phyloP scores from a whole-genome alignment of 176 grass and related monocot species.

The Rhynchospora pubera region DNA sequence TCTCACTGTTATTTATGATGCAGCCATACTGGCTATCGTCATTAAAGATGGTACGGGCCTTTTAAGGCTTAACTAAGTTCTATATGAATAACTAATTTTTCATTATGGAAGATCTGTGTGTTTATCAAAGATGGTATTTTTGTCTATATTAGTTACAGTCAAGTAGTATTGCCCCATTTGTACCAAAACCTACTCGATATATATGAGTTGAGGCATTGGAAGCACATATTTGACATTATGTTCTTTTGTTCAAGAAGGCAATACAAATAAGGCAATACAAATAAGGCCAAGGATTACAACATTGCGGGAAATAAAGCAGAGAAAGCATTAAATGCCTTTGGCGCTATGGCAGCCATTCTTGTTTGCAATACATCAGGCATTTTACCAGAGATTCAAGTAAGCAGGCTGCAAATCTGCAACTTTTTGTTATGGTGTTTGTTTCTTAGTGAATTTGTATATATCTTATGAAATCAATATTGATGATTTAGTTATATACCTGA shows the following conservation, averaged over 20 bases:
- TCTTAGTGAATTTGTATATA: not conserved
- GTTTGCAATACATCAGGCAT: constrained; percentile 86
- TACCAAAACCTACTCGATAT: not conserved
- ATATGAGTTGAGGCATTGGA: not conserved
- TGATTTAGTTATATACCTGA: not conserved
- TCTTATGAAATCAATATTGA: not conserved
- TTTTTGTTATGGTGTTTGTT: not conserved
- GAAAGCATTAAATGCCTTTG: constrained; percentile 61
- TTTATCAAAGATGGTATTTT: not conserved
- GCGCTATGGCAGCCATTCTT: constrained; percentile 66
- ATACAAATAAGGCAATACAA: no score
- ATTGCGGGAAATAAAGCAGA: constrained; percentile 36
- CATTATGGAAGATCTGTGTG: not conserved
- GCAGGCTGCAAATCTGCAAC: not conserved
- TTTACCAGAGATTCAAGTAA: constrained; percentile 77
- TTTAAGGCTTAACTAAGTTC: not conserved
- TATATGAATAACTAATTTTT: not conserved
- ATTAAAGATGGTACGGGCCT: constrained; percentile 43
- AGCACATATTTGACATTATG: not conserved
- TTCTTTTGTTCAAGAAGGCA: constrained; percentile 14
- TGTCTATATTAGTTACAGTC: not conserved
- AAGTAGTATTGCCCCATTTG: not conserved
- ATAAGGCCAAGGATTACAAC: constrained; percentile 34
- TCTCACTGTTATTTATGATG: constrained; percentile 43
- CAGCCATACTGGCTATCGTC: constrained; percentile 44